These are phyloP conservation scores for Puccinia coronata DNA, from an alignment of 1,284 basidiomycete genomes.

Conservation along the genomic window DNA sequence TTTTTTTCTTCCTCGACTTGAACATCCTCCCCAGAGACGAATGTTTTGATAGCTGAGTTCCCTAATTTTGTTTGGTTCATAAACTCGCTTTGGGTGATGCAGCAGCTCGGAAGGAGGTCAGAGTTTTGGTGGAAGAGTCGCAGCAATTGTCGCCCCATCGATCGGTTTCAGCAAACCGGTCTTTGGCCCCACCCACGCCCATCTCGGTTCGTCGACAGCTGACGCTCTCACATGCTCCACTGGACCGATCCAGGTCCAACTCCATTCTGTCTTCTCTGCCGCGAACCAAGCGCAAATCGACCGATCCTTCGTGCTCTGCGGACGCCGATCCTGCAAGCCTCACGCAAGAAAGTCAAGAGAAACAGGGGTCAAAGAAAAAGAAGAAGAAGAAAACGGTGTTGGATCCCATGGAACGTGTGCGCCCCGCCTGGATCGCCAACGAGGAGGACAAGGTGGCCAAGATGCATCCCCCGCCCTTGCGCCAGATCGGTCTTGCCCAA, in stretches of 20 bases:
- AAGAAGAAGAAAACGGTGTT: background rate
- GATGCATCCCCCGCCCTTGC: background rate
- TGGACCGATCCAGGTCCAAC: background rate
- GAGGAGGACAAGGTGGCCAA: background rate
- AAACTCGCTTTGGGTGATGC: too few relatives aligned
- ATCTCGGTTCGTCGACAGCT: background rate
- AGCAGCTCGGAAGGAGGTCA: too few relatives aligned
- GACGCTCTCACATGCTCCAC: background rate
- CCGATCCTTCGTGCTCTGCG: background rate
- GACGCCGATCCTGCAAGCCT: background rate
- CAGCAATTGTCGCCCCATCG: background rate
- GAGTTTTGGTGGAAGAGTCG: too few relatives aligned
- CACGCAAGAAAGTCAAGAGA: background rate
- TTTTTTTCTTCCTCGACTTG: too few relatives aligned
- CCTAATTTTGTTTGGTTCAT: too few relatives aligned
- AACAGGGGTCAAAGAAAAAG: background rate
- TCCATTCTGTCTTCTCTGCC: background rate
- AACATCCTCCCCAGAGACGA: too few relatives aligned
- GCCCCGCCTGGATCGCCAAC: background rate
- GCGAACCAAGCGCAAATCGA: background rate
- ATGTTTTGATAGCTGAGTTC: too few relatives aligned
- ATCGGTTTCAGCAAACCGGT: background rate
- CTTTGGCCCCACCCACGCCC: constrained; percentile 35
- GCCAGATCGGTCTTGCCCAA: background rate
- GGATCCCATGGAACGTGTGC: background rate